phyloP scores from a whole-genome alignment of 2,329 filamentous ascomycete species.

The Talaromyces sp. region DNA sequence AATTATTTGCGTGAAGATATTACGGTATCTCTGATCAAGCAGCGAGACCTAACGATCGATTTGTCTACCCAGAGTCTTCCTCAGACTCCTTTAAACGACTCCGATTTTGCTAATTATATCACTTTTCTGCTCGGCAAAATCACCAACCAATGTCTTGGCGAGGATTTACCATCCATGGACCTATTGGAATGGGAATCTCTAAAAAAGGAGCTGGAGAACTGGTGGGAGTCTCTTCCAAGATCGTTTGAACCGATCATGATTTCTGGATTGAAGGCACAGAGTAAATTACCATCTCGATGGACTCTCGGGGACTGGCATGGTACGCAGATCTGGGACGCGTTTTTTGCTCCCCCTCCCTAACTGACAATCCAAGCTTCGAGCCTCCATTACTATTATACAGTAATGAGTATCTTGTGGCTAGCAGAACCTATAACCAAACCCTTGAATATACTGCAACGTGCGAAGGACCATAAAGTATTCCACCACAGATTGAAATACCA shows the following conservation, averaged over 20 bases:
- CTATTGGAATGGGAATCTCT: constrained; percentile 16
- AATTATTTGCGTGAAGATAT: constrained; percentile 52
- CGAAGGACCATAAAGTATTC: constrained; percentile 17
- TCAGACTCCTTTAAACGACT: constrained; percentile 20
- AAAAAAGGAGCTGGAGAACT: constrained; percentile 23
- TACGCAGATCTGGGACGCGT: constrained; percentile 19
- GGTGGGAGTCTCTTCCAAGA: constrained; percentile 30
- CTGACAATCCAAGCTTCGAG: constrained; percentile 32
- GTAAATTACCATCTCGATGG: constrained; percentile 36
- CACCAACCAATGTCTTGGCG: constrained; percentile 38
- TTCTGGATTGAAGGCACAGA: constrained; percentile 10
- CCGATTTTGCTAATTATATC: constrained; percentile 38
- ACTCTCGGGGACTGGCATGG: constrained; percentile 43
- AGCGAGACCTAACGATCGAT: constrained; percentile 41
- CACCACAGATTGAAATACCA: constrained; percentile 27
- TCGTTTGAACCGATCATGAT: constrained; percentile 27
- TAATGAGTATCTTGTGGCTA: constrained; percentile 29
- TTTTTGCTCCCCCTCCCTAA: background rate
- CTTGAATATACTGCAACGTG: background rate
- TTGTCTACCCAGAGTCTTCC: constrained; percentile 20
- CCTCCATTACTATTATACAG: constrained; percentile 42
- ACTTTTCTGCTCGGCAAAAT: constrained; percentile 42
- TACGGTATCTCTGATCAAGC: constrained; percentile 48
- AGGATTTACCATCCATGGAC: constrained; percentile 3
- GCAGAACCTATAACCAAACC: constrained; percentile 14